Evolutionary conservation across 192 early-diverging fungal species (phyloP).

Genomic region (Coemansia aciculifera): DNA sequence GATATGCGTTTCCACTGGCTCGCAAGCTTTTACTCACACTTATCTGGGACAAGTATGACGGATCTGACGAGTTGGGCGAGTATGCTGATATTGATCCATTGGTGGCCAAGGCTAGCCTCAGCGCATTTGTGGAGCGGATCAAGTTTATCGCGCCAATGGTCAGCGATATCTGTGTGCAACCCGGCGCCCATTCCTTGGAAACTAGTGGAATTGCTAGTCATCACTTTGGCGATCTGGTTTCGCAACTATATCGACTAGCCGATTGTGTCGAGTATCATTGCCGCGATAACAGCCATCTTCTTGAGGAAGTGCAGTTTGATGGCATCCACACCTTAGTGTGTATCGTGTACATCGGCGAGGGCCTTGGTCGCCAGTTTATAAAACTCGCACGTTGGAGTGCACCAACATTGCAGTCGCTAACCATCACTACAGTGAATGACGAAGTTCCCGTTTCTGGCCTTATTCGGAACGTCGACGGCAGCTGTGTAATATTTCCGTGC

Average conservation of each 20-base stretch:
- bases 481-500: not conserved
- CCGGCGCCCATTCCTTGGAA: too few species aligned
- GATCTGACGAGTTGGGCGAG: too few species aligned
- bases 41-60: too few species aligned
- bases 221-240: not conserved
- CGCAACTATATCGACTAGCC: not conserved
- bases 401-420: not conserved
- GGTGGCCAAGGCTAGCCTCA: too few species aligned
- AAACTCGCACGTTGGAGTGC: not conserved
- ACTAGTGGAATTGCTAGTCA: too few species aligned
- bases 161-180: too few species aligned
- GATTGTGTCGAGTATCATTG: not conserved
- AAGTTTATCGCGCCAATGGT: too few species aligned
- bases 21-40: too few species aligned
- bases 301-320: not conserved
- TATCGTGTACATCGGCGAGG: not conserved
- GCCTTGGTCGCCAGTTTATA: not conserved
- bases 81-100: too few species aligned
- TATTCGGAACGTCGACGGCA: not conserved
- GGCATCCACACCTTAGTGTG: not conserved
- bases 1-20: too few species aligned
- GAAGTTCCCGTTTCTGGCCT: not conserved
- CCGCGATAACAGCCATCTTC: not conserved
- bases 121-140: too few species aligned
- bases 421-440: not conserved